These are phyloP conservation scores for Blepharisma japonicum DNA, from an alignment of 73 alveolate genomes.

Conservation along the genomic window DNA sequence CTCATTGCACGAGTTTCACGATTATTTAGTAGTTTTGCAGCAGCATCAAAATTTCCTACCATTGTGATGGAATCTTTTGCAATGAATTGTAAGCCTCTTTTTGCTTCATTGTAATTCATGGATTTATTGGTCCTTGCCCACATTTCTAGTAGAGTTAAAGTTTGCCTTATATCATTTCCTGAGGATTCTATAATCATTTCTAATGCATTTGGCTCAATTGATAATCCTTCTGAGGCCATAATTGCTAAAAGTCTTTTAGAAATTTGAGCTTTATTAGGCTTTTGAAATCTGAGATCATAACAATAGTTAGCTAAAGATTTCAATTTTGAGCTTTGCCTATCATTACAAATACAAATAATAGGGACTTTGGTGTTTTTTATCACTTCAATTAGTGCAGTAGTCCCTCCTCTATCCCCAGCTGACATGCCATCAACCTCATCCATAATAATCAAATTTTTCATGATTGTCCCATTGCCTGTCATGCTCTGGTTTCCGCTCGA, in stretches of 20 bases:
- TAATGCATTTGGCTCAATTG: slow-evolving; percentile 47
- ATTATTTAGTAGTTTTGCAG: slow-evolving; percentile 60
- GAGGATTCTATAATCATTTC: slow-evolving; percentile 72
- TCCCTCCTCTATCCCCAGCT: slow-evolving; percentile 99
- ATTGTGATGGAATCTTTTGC: slow-evolving; percentile 68
- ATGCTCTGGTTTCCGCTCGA: background rate
- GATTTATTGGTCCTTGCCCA: slow-evolving; percentile 49
- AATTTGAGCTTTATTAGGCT: slow-evolving; percentile 65
- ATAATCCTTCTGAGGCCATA: slow-evolving; percentile 64
- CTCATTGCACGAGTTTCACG: slow-evolving; percentile 52
- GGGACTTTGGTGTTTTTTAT: slow-evolving; percentile 96
- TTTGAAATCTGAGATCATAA: slow-evolving; percentile 86
- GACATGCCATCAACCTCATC: slow-evolving; percentile 99
- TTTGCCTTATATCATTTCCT: slow-evolving; percentile 82
- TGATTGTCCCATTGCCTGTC: slow-evolving; percentile 28
- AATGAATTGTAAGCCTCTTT: slow-evolving; percentile 30
- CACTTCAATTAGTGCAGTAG: slow-evolving; percentile 91
- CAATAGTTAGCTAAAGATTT: slow-evolving; percentile 76
- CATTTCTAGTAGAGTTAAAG: slow-evolving; percentile 73
- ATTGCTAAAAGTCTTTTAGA: slow-evolving; percentile 65
- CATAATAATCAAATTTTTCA: slow-evolving; percentile 84
- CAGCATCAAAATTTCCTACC: slow-evolving; percentile 75
- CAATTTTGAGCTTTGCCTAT: slow-evolving; percentile 82
- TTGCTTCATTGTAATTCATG: slow-evolving; percentile 32
- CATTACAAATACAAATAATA: slow-evolving; percentile 97